Evolutionary conservation across 352 stramenopile genomes (phyloP).

Genomic region (Pythium plurisporium): DNA sequence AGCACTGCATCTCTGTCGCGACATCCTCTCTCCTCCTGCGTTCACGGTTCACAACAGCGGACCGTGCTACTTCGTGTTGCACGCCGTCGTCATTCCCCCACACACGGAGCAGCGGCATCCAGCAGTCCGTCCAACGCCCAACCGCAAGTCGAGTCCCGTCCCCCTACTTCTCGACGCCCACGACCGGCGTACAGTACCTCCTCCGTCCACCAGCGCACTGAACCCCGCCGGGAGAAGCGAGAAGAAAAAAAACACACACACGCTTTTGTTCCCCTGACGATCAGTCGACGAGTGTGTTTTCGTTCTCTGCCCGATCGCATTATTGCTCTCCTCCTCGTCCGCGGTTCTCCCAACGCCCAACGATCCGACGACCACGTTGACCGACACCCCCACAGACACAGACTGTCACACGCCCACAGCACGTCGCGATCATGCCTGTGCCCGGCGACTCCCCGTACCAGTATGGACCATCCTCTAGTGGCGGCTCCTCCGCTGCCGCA

Average conservation of each 20-base stretch:
- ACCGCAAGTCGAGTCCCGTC: too few relatives aligned
- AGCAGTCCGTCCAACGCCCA: background rate
- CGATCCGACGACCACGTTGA: background rate
- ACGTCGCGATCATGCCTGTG: slow-evolving; percentile 7
- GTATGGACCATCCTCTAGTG: background rate
- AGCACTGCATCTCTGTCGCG: background rate
- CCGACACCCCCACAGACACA: background rate
- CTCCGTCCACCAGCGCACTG: background rate
- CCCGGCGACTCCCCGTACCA: slow-evolving; percentile 3
- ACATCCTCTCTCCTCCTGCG: background rate
- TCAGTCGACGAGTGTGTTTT: background rate
- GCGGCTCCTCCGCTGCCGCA: background rate
- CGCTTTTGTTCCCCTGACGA: background rate
- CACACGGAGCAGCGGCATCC: background rate
- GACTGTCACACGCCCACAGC: background rate
- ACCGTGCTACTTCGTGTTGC: slow-evolving; percentile 6
- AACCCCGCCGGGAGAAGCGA: background rate
- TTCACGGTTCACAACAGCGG: background rate
- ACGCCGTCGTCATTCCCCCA: slow-evolving; percentile 2
- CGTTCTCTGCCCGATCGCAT: background rate
- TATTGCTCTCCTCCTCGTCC: background rate
- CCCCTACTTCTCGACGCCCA: too few relatives aligned
- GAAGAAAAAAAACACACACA: background rate
- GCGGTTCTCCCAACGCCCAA: too few relatives aligned
- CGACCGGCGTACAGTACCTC: background rate